Evolutionary conservation across 1,284 basidiomycete species (phyloP).

Genomic region (Apiotrichum veenhuisii): DNA sequence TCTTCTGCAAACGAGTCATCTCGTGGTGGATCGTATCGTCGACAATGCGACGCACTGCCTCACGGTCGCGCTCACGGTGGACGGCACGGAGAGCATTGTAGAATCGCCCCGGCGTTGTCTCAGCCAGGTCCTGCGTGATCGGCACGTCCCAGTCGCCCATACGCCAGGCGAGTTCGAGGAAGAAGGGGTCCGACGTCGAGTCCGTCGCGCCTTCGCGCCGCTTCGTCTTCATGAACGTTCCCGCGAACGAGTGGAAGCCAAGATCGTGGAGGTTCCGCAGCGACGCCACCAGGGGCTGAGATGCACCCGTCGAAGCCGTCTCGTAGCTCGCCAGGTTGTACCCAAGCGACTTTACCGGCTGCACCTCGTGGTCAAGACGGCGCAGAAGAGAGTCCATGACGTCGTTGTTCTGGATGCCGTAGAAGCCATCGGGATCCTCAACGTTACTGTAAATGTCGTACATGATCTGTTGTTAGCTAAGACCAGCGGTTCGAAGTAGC

Average conservation of each 20-base stretch:
- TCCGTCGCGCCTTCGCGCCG: conserved; percentile 2
- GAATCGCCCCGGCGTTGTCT: conserved; percentile 55
- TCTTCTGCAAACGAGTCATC: conserved; percentile 60
- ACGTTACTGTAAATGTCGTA: conserved; percentile 92
- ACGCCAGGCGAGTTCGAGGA: conserved; percentile 80
- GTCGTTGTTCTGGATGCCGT: conserved; percentile 78
- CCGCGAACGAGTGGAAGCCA: conserved; percentile 77
- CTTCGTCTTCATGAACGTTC: conserved; percentile 37
- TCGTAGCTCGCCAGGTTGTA: conserved; percentile 83
- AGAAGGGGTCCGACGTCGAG: conserved; percentile 55
- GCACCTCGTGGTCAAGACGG: conserved; percentile 84
- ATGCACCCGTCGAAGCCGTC: conserved; percentile 41
- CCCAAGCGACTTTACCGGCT: conserved; percentile 85
- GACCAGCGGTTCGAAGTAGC: background rate
- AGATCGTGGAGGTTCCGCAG: conserved; percentile 75
- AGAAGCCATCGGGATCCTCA: conserved; percentile 96
- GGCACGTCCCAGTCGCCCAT: conserved; percentile 91
- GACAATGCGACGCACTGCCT: conserved; percentile 55
- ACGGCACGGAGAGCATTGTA: conserved; percentile 75
- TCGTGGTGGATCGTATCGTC: conserved; percentile 58
- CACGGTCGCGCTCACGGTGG: conserved; percentile 64
- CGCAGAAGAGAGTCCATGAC: conserved; percentile 72
- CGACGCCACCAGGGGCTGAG: conserved; percentile 52
- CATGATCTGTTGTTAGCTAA: conserved; percentile 54
- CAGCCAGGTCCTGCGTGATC: conserved; percentile 42